Conservation (phyloP, 2,329 filamentous ascomycete genomes). For the Dothistroma septosporum region DNA sequence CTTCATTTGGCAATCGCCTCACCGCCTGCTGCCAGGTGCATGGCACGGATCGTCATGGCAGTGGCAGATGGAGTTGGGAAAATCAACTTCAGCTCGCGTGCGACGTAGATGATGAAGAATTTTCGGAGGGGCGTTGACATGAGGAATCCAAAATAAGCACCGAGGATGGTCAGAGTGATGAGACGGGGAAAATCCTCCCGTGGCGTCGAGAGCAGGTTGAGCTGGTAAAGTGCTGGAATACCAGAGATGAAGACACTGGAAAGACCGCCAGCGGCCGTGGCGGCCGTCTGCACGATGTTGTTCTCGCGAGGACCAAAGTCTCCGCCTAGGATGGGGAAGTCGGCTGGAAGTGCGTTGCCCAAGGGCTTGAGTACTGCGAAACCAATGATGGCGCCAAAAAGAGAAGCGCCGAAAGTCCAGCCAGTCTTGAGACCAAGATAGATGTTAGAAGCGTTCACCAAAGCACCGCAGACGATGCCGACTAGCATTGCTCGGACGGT, state of each 20-base stretch:
- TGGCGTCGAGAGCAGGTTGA: slow-evolving; percentile 50
- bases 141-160: slow-evolving; percentile 61
- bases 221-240: slow-evolving; percentile 58
- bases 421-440: slow-evolving; percentile 54
- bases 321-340: slow-evolving; percentile 51
- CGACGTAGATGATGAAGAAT: slow-evolving; percentile 65
- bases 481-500: slow-evolving; percentile 55
- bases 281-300: slow-evolving; percentile 58
- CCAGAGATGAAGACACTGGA: slow-evolving; percentile 57
- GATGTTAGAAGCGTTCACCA: slow-evolving; percentile 60
- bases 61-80: slow-evolving; percentile 60
- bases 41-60: slow-evolving; percentile 59
- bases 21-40: slow-evolving; percentile 55
- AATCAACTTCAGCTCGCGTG: slow-evolving; percentile 56
- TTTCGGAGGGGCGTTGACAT: slow-evolving; percentile 44
- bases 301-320: slow-evolving; percentile 60
- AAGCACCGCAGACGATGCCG: slow-evolving; percentile 54
- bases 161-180: slow-evolving; percentile 58
- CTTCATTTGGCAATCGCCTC: slow-evolving; percentile 53
- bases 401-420: slow-evolving; percentile 41
- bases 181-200: slow-evolving; percentile 55
- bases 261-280: slow-evolving; percentile 57
- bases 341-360: slow-evolving; percentile 46
- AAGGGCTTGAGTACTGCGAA: slow-evolving; percentile 56
- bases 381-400: slow-evolving; percentile 52